Evolutionary conservation across 2,329 filamentous ascomycete species (phyloP).

Genomic region (Curvularia lunata): DNA sequence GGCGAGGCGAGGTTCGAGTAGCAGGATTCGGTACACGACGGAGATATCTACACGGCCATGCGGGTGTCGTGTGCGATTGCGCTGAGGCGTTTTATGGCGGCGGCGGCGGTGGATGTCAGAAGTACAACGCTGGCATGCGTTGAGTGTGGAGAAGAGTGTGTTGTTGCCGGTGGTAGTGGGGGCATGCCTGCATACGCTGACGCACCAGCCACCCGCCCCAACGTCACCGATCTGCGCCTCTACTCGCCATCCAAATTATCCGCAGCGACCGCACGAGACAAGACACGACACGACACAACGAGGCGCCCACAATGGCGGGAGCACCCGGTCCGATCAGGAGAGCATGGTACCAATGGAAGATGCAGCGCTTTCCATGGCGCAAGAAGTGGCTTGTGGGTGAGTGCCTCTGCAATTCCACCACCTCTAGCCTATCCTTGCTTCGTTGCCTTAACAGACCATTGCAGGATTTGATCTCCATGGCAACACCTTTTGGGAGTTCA

Average conservation of each 20-base stretch:
- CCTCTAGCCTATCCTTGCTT: slow-evolving; percentile 12
- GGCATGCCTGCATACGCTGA: slow-evolving; percentile 21
- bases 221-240: slow-evolving; percentile 31
- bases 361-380: slow-evolving; percentile 67
- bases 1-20: background rate
- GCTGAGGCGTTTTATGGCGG: background rate
- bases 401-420: slow-evolving; percentile 18
- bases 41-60: slow-evolving; percentile 2
- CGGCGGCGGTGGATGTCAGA: slow-evolving; percentile 5
- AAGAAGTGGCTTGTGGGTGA: slow-evolving; percentile 64
- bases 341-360: slow-evolving; percentile 69
- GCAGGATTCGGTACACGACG: slow-evolving; percentile 5
- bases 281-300: background rate
- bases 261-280: slow-evolving; percentile 13
- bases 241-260: slow-evolving; percentile 22
- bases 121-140: slow-evolving; percentile 13
- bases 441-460: slow-evolving; percentile 13
- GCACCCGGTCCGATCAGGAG: slow-evolving; percentile 47
- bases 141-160: slow-evolving; percentile 9
- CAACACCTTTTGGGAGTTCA: slow-evolving; percentile 73
- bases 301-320: slow-evolving; percentile 44
- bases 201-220: slow-evolving; percentile 34
- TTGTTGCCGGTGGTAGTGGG: slow-evolving; percentile 18
- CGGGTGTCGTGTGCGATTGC: background rate
- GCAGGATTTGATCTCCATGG: slow-evolving; percentile 66